Evolutionary conservation across 2,329 filamentous ascomycete genomes (phyloP).

Genomic region (Trichoderma guizhouense): DNA sequence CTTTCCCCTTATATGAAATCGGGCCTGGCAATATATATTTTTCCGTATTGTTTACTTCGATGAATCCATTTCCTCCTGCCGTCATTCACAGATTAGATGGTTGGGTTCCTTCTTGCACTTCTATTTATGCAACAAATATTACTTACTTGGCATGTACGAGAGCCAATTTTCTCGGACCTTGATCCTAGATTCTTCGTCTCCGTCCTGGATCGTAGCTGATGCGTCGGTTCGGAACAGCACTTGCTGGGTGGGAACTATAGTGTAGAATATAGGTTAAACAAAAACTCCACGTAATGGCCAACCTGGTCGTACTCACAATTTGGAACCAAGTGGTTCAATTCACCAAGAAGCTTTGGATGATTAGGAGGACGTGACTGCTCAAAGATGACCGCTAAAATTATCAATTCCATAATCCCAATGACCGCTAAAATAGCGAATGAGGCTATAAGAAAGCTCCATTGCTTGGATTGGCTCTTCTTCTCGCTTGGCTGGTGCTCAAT

Average conservation of each 20-base stretch:
- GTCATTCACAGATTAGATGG: not conserved
- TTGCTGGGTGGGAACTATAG: not conserved
- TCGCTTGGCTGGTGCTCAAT: not conserved
- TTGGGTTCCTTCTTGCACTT: not conserved
- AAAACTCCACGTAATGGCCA: not conserved
- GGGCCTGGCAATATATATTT: not conserved
- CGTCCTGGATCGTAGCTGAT: not conserved
- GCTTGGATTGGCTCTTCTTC: not conserved
- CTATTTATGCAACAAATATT: not conserved
- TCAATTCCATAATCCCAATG: not conserved
- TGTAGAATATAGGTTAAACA: not conserved
- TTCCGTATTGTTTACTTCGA: not conserved
- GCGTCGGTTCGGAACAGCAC: not conserved
- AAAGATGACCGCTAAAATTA: not conserved
- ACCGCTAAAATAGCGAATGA: not conserved
- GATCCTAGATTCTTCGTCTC: not conserved
- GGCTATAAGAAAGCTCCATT: not conserved
- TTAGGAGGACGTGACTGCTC: not conserved
- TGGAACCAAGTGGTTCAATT: constrained; percentile 1
- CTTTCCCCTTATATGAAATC: not conserved
- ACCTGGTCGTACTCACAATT: not conserved
- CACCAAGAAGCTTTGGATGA: not conserved
- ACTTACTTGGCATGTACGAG: constrained; percentile 1
- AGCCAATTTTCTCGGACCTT: constrained; percentile 1
- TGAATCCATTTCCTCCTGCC: not conserved